A percentile compares a stretch with the other conserved stretches of the same genome.
These are phyloP conservation scores for Globisporangium nunn DNA, from an alignment of 352 stramenopile species.

Conservation along the genomic window DNA sequence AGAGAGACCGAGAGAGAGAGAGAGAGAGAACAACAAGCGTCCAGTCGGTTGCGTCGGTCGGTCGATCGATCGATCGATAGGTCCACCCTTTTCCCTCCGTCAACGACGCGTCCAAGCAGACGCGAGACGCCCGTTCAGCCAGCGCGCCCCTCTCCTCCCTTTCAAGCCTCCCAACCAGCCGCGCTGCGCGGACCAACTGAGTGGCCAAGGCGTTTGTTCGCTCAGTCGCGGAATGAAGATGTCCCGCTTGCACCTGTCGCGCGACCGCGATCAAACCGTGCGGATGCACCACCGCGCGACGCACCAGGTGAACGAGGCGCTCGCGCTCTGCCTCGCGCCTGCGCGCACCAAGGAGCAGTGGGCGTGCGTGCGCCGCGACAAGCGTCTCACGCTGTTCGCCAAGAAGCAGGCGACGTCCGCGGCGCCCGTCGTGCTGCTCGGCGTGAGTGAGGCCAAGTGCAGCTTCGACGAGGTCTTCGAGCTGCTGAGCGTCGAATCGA, in stretches of 20 bases:
- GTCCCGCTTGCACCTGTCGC: slow-evolving; percentile 32
- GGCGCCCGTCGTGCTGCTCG: slow-evolving; percentile 38
- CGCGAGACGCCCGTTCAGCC: background rate
- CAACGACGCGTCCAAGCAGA: background rate
- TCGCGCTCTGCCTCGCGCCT: slow-evolving; percentile 48
- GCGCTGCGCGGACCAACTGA: too few species aligned
- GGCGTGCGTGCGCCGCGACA: slow-evolving; percentile 41
- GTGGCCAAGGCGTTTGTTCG: background rate
- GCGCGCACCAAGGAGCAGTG: slow-evolving; percentile 46
- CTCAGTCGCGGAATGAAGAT: slow-evolving; percentile 12
- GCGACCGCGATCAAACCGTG: slow-evolving; percentile 38
- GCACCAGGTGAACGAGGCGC: slow-evolving; percentile 52
- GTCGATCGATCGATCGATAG: background rate
- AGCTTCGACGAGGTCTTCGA: slow-evolving; percentile 55
- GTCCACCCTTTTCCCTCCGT: background rate
- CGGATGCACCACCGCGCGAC: slow-evolving; percentile 57
- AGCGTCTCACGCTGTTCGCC: slow-evolving; percentile 47
- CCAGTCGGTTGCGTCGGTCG: background rate
- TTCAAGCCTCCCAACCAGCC: too few species aligned
- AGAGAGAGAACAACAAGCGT: background rate
- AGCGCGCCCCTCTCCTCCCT: too few species aligned
- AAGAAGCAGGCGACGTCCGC: slow-evolving; percentile 29
- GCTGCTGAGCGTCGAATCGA: slow-evolving; percentile 50
- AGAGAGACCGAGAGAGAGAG: background rate
- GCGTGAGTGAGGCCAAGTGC: slow-evolving; percentile 50